Evolutionary conservation across 495 filamentous ascomycete genomes (phyloP), one percentile per base, ranked within the genome.

Genomic region (Penicillium canescens): DNA sequence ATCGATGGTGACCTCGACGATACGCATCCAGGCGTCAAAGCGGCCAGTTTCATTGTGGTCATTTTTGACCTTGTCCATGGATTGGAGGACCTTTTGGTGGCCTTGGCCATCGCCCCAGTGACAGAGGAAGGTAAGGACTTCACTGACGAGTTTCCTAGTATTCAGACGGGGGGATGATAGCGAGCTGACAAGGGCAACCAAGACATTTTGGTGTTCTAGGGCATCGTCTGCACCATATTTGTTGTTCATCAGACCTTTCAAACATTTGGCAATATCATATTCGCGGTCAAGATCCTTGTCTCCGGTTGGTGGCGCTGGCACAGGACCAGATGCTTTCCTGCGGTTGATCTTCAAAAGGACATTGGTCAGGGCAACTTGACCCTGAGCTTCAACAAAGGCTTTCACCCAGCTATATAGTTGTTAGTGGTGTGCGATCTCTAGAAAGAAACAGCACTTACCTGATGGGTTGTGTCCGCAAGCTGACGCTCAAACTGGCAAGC

Each of bases 11-110:
- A 98, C 95, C 71, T 98, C 94, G 35, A 98, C 93, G 42, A 96
- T 91, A 26, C 94, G 89, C 90, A 98, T 96, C 94, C 94, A 98
- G 13, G 95, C 86, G 74, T 98, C 94, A 63, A 98, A 98, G 13
- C 95, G 86, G 31, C 94, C 94, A 64, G 94, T 97, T 69, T 98
- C 94, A 38, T 86, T 87, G 62, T 96, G 87, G 59, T 91, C 83
- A 57, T 79, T 83, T 69, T 98, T 98, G 72, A 96, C 86, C 63
- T 90, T 81, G 56, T 98, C 94, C 79, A 98, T 84, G 26, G 92
- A 89, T 72, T 95, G 88, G 51, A 98, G 82, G 20, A 98, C 94
- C 73, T 92, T 96, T 36, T 89, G 76, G 68, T 98, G 94, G n/a
- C 94, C 94, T 62, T 91, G 80, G n/a, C 91, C 91, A 42, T 92